Base-by-base conservation (phyloP, 768 basidiomycete genomes). In the Panaeolus papilionaceus region DNA sequence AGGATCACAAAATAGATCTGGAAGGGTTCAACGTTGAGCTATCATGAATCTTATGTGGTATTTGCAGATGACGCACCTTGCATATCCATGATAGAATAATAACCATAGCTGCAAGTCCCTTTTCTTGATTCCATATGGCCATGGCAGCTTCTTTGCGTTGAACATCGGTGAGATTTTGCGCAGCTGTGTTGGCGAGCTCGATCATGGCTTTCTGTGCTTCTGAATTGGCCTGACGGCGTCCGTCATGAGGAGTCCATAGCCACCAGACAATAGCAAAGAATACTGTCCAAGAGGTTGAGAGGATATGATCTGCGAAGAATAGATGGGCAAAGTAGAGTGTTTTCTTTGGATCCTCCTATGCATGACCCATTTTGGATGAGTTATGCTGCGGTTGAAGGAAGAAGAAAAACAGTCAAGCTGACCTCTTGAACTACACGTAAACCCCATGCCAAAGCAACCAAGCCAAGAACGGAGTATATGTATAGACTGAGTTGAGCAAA, bases 201-300 rank as follows among this genome's bases (percentile, higher is more conserved):
- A 95, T 92, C 76, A 99, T 88, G 47, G 89, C 92, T 75, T 93
- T 81, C 79, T 99, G 98, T 10, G 98, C 97, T 37, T 85, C 83
- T 1, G 96, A 98, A 76, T 97, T 94, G 69, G 86, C 86, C 39
- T 88, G 86, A 1, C 89, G 87, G 26, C 83, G 84, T 5, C 98
- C 98, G 72, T 99, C 96, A 75, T 99, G 98, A 0, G 96, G 92
- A 1, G 89, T 92, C 80, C 92, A 92, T 39, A 88, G 79, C 92
- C 95, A 99, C 97, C 96, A 99, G 45, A 85, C 81, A 23, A 94
- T 85, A 44, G 90, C 93, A 70, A 99, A 99, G 75, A 93, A 93
- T 47, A 92, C 84, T n/a, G 95, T 96, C 92, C 94, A 98, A 0
- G 91, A 80, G 1, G 96, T 95, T 16, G 90, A 92, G 68, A 99